Base-by-base conservation (phyloP, 768 basidiomycete genomes). In the Mycena venus region DNA sequence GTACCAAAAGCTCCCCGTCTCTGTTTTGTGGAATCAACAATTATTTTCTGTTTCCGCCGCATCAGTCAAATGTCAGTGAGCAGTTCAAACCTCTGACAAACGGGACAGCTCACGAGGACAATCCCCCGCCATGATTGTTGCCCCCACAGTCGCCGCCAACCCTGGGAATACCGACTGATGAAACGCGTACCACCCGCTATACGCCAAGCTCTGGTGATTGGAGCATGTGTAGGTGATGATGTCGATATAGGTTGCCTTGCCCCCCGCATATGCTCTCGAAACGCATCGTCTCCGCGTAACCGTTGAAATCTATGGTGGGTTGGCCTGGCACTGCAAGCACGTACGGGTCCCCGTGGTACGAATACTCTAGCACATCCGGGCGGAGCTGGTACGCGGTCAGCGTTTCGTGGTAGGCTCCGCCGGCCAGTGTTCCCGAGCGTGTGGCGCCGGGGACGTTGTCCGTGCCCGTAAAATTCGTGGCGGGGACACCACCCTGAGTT, bases 191-290 rank as follows among this genome's bases (percentile, higher is more conserved):
- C 55, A 59, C 11, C 3, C 12, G 44, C 55, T 51, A 21, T 72
- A 72, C 63, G 38, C 55, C 5, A 14, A 6, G 27, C 31, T 31
- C 44, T 29, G 40, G 4, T 66, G 32, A 4, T 55, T 23, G 11
- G 29, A 32, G 61, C 73, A 75, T 8, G 23, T 8, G 17, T 62
- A 69, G 1, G 61, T 47, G 15, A 70, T 29, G 27, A 70, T 27
- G 25, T 75, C 73, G 14, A 75, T 64, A 21, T 65, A 75, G 23
- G 73, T 75, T 32, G 73, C 73, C 23, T 19, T 25, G n/a, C n/a
- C n/a, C n/a, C n/a, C n/a, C n/a, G n/a, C n/a, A n/a, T n/a, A n/a
- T n/a, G n/a, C n/a, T n/a, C n/a, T 27, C 29, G 38, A 70, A 53
- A 14, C 73, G 67, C 40, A 70, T 29, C 27, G 63, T 65, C 56